Evolutionary conservation across 768 basidiomycete genomes (phyloP).

Genomic region (Rhizopogon salebrosus): DNA sequence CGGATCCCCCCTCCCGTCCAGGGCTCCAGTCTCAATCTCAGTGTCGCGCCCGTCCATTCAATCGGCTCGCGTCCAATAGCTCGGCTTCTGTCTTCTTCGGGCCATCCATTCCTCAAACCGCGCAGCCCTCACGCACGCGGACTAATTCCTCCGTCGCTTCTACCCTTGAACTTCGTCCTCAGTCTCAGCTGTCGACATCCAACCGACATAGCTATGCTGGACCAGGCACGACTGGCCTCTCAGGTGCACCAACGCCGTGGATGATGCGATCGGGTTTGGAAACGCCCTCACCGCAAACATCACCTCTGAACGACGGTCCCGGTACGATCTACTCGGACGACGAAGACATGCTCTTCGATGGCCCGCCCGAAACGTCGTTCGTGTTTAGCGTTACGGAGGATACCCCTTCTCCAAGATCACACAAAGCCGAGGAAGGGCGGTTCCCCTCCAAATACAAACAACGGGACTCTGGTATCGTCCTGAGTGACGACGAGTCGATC

Average conservation of each 20-base stretch:
- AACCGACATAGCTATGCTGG: constrained; percentile 70
- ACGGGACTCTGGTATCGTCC: constrained; percentile 60
- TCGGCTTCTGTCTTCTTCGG: constrained; percentile 70
- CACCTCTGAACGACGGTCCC: constrained; percentile 30
- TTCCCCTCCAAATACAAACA: constrained; percentile 67
- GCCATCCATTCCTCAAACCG: constrained; percentile 28
- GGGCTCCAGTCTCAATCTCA: constrained; percentile 8
- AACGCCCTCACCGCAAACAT: constrained; percentile 47
- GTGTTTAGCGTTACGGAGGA: constrained; percentile 48
- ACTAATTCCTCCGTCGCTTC: constrained; percentile 13
- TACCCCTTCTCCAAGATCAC: constrained; percentile 51
- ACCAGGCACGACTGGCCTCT: constrained; percentile 28
- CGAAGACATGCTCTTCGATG: constrained; percentile 54
- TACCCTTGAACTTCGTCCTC: constrained; percentile 3
- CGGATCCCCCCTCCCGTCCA: not conserved
- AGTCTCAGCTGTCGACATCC: constrained; percentile 24
- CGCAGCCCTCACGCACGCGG: constrained; percentile 15
- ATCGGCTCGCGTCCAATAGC: constrained; percentile 46
- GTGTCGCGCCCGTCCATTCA: constrained; percentile 35
- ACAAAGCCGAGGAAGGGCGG: constrained; percentile 24
- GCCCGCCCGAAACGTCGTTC: constrained; percentile 48
- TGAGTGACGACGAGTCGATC: constrained; percentile 57
- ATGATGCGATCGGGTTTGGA: constrained; percentile 32
- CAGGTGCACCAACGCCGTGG: constrained; percentile 20
- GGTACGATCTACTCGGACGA: constrained; percentile 36